Evolutionary conservation across 768 basidiomycete species (phyloP).

Genomic region (Hypsizygus marmoreus): DNA sequence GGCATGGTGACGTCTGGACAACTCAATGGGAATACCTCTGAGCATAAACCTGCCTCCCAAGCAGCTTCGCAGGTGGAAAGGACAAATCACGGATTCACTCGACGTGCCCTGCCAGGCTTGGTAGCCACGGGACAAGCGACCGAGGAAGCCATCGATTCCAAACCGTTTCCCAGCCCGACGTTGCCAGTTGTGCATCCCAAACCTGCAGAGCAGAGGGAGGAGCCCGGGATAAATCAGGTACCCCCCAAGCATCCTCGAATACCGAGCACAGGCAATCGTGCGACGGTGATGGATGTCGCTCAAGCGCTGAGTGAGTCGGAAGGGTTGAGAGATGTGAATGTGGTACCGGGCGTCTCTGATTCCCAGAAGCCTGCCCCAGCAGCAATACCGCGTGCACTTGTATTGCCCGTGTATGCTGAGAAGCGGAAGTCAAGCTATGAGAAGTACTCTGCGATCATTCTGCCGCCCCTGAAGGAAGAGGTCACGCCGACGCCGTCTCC

Average conservation of each 20-base stretch:
- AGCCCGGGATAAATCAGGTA: conserved; percentile 23
- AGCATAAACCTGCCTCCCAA: too few relatives aligned
- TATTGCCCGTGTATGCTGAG: conserved; percentile 41
- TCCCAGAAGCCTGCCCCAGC: conserved; percentile 12
- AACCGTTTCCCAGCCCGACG: conserved; percentile 2
- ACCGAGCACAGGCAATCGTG: conserved; percentile 68
- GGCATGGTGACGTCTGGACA: conserved; percentile 29
- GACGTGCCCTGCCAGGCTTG: neutral
- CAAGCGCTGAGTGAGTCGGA: conserved; percentile 49
- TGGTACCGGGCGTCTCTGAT: neutral
- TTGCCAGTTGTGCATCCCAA: conserved; percentile 3
- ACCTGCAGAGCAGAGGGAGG: conserved; percentile 20
- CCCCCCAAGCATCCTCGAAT: conserved; percentile 54
- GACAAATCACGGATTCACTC: too few relatives aligned
- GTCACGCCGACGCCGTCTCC: conserved; percentile 60
- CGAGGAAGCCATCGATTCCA: neutral
- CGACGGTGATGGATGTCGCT: conserved; percentile 79
- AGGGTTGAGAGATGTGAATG: neutral
- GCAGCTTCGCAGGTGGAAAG: too few relatives aligned
- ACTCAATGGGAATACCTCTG: too few relatives aligned
- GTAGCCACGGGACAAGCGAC: neutral
- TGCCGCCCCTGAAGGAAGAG: conserved; percentile 73
- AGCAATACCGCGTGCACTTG: conserved; percentile 19
- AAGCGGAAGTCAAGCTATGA: conserved; percentile 70
- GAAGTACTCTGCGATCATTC: conserved; percentile 58